phyloP scores from a whole-genome alignment of 1,139 yeast species.

The Scheffersomyces insectosa region DNA sequence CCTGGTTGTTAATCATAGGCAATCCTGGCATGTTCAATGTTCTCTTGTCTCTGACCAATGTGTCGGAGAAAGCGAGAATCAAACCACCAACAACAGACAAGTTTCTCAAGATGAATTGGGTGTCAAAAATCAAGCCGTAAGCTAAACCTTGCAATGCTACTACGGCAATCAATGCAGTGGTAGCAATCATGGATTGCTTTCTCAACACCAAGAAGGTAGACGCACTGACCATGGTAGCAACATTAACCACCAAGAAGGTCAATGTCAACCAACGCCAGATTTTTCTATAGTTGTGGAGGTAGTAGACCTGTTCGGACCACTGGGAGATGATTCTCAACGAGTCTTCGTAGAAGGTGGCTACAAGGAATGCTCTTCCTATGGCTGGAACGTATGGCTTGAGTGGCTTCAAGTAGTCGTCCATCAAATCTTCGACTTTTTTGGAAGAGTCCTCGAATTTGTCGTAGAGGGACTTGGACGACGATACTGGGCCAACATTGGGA shows the following conservation, averaged over 20 bases:
- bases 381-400: constrained; percentile 78
- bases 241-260: constrained; percentile 62
- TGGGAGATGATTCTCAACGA: constrained; percentile 80
- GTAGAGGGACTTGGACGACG: constrained; percentile 18
- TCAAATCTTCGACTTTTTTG: constrained; percentile 44
- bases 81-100: constrained; percentile 92
- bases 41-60: constrained; percentile 79
- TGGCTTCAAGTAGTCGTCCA: constrained; percentile 50
- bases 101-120: constrained; percentile 80
- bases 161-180: constrained; percentile 68
- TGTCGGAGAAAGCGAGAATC: constrained; percentile 83
- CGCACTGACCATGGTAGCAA: constrained; percentile 70
- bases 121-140: constrained; percentile 84
- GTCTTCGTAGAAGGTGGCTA: constrained; percentile 93
- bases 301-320: constrained; percentile 90
- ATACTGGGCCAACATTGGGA: constrained; percentile 24
- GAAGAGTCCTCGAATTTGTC: constrained; percentile 51
- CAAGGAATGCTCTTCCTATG: constrained; percentile 86
- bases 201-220: constrained; percentile 74
- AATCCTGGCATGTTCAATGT: constrained; percentile 80
- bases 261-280: constrained; percentile 80
- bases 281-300: constrained; percentile 78
- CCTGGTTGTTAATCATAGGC: constrained; percentile 82
- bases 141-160: constrained; percentile 84
- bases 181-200: constrained; percentile 70